phyloP scores from a whole-genome alignment of 1,284 basidiomycete species.

The Anthracocystis setariae region DNA sequence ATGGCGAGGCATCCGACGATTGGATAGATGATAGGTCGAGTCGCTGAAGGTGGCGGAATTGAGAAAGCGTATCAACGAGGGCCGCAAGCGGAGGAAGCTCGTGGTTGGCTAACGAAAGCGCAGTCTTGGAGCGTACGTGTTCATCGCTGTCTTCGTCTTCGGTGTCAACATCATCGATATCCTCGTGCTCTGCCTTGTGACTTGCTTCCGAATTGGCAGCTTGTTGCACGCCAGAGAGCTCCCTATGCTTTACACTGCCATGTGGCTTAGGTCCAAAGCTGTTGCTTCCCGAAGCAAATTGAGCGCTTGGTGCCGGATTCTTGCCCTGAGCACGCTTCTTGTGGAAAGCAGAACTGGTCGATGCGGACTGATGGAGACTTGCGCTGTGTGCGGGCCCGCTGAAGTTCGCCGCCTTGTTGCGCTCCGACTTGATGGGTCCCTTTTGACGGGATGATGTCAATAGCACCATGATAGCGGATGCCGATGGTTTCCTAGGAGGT shows the following conservation, averaged over 20 bases:
- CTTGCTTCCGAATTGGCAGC: too few relatives aligned
- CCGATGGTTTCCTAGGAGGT: neutral
- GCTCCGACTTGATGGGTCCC: constrained; percentile 41
- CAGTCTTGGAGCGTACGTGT: constrained; percentile 34
- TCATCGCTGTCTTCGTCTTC: constrained; percentile 15
- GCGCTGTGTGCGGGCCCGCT: neutral
- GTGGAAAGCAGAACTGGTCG: constrained; percentile 35
- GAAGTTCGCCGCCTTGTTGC: constrained; percentile 31
- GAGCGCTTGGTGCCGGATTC: neutral
- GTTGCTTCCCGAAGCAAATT: constrained; percentile 10
- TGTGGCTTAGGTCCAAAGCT: neutral
- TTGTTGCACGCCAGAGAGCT: too few relatives aligned
- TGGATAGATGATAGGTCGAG: constrained; percentile 59
- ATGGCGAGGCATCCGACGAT: constrained; percentile 39
- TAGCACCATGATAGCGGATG: constrained; percentile 17
- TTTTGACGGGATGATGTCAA: constrained; percentile 2
- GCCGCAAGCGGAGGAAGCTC: constrained; percentile 48
- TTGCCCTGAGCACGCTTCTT: constrained; percentile 37
- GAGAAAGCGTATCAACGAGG: constrained; percentile 53
- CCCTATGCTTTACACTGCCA: too few relatives aligned
- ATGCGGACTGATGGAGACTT: constrained; percentile 9
- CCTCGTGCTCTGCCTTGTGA: neutral
- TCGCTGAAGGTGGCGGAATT: constrained; percentile 53
- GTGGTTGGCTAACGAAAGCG: constrained; percentile 51
- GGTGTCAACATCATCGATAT: constrained; percentile 2